phyloP scores from a whole-genome alignment of 2,329 filamentous ascomycete genomes.

The Akanthomyces lecanii region DNA sequence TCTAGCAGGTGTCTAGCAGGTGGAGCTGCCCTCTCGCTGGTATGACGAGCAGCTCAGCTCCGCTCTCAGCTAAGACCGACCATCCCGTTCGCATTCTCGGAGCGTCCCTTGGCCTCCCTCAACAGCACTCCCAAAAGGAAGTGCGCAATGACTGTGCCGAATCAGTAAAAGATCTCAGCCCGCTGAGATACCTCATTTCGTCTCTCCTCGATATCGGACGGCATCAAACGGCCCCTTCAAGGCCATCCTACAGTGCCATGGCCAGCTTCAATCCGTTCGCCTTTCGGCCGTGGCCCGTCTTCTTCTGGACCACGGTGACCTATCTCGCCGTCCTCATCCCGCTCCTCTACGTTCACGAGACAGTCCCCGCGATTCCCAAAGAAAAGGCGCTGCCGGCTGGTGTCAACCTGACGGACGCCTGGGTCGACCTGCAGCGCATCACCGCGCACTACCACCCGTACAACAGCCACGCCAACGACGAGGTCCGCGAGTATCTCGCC shows the following conservation, averaged over 20 bases:
- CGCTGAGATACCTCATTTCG: background rate
- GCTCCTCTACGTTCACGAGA: conserved; percentile 69
- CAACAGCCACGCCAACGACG: conserved; percentile 80
- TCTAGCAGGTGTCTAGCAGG: background rate
- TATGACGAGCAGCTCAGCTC: conserved; percentile 12
- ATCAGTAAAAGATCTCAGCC: background rate
- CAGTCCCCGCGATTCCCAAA: conserved; percentile 58
- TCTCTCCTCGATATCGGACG: background rate
- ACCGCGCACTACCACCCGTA: conserved; percentile 79
- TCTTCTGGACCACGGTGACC: conserved; percentile 68
- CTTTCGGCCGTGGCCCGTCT: conserved; percentile 78
- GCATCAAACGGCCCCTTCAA: background rate
- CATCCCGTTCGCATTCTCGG: background rate
- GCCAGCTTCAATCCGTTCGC: conserved; percentile 54
- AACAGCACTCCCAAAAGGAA: background rate
- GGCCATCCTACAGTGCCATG: background rate
- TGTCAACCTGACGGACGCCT: conserved; percentile 79
- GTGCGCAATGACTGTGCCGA: conserved; percentile 3
- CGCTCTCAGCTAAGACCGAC: background rate
- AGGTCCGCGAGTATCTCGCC: conserved; percentile 72
- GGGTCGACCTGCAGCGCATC: conserved; percentile 74
- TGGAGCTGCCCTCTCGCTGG: background rate
- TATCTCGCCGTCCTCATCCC: conserved; percentile 76
- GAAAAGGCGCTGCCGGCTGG: conserved; percentile 49
- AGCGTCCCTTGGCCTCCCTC: background rate